phyloP scores from a whole-genome alignment of 805 yeast species.

The Barnettozyma sp. region DNA sequence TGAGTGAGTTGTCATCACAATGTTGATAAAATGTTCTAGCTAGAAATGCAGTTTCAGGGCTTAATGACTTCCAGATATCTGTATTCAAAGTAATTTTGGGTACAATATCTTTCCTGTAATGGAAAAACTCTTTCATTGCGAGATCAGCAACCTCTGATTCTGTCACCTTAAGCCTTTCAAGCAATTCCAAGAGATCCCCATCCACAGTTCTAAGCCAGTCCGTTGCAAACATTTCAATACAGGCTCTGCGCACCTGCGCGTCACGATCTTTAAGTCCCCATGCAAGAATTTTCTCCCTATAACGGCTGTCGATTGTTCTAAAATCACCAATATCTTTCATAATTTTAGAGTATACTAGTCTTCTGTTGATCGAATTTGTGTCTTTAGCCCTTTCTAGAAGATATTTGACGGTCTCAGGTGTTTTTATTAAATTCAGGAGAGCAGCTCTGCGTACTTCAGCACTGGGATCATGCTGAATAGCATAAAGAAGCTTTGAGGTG shows the following conservation, averaged over 20 bases:
- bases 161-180: conserved; percentile 67
- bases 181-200: conserved; percentile 63
- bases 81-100: conserved; percentile 52
- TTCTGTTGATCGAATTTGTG: conserved; percentile 60
- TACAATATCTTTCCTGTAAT: conserved; percentile 55
- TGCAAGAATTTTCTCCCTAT: conserved; percentile 58
- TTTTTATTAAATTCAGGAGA: conserved; percentile 58
- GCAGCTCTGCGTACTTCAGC: conserved; percentile 90
- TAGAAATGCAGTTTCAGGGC: conserved; percentile 70
- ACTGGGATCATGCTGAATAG: conserved; percentile 69
- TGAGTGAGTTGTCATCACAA: conserved; percentile 48
- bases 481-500: conserved; percentile 38
- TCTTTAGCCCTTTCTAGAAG: conserved; percentile 82
- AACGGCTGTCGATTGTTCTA: conserved; percentile 42
- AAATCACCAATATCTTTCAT: conserved; percentile 63
- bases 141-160: conserved; percentile 58
- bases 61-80: conserved; percentile 61
- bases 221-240: conserved; percentile 57
- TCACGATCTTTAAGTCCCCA: conserved; percentile 93
- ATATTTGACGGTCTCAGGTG: conserved; percentile 43
- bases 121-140: conserved; percentile 60
- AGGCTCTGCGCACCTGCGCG: conserved; percentile 61
- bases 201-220: conserved; percentile 67
- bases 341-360: conserved; percentile 61
- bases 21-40: conserved; percentile 59